phyloP scores from a whole-genome alignment of 1,284 basidiomycete genomes.

The Naganishia cerealis region DNA sequence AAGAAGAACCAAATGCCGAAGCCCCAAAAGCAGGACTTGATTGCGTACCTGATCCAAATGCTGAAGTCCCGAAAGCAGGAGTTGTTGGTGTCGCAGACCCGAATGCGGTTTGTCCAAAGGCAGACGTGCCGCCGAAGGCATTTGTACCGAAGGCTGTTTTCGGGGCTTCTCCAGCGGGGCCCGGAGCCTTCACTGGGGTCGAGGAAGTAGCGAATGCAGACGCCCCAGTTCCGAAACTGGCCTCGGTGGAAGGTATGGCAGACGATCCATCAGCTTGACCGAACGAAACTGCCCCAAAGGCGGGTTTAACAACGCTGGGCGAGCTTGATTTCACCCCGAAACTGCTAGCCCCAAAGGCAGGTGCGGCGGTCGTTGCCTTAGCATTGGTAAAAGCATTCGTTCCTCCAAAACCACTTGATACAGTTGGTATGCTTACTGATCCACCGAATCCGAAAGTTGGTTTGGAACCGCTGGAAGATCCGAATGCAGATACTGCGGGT shows the following conservation, averaged over 20 bases:
- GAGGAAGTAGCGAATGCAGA: constrained; percentile 32
- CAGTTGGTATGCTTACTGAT: constrained; percentile 28
- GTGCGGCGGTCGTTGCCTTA: constrained; percentile 2
- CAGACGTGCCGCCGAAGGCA: constrained; percentile 28
- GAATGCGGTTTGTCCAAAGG: constrained; percentile 37
- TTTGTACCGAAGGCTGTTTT: constrained; percentile 38
- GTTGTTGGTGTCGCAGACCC: constrained; percentile 31
- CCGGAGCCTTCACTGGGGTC: background rate
- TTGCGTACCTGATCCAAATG: constrained; percentile 32
- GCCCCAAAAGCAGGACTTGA: constrained; percentile 10
- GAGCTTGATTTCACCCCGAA: constrained; percentile 13
- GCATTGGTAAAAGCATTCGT: constrained; percentile 33
- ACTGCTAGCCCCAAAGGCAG: constrained; percentile 37
- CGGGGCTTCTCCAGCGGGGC: background rate
- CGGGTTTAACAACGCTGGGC: constrained; percentile 31
- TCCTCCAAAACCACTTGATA: constrained; percentile 27
- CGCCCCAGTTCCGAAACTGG: background rate
- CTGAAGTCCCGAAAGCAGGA: constrained; percentile 34
- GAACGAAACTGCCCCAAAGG: constrained; percentile 37
- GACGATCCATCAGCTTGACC: constrained; percentile 34
- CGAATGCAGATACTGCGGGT: constrained; percentile 9
- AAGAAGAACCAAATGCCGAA: constrained; percentile 26
- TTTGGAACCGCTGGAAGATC: constrained; percentile 8
- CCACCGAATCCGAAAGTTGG: constrained; percentile 42
- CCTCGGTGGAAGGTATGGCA: background rate